A percentile compares a stretch with the other conserved stretches of the same genome.
Conservation (phyloP, 2,329 filamentous ascomycete genomes). For the Chalaropsis thielavioides region DNA sequence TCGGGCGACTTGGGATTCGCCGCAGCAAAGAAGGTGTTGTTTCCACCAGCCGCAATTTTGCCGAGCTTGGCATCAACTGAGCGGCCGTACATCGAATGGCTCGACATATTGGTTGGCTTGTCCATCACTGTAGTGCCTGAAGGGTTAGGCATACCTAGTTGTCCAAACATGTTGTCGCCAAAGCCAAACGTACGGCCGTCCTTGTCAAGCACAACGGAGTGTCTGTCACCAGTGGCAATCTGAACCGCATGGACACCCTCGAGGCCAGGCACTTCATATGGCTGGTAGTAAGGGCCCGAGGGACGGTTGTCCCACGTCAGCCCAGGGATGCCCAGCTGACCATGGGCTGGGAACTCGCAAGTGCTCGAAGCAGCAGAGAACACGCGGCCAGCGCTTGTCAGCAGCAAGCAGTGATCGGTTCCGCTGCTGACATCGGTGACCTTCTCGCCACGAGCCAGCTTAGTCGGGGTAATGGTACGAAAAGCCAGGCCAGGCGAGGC, state of each 20-base stretch:
- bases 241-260: constrained; percentile 57
- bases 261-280: constrained; percentile 61
- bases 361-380: constrained; percentile 78
- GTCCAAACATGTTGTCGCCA: constrained; percentile 83
- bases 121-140: constrained; percentile 33
- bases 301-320: constrained; percentile 68
- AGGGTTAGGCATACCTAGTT: constrained; percentile 69
- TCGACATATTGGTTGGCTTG: constrained; percentile 3
- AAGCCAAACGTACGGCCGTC: constrained; percentile 71
- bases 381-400: constrained; percentile 72
- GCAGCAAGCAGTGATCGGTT: constrained; percentile 69
- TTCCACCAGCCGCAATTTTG: constrained; percentile 64
- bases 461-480: constrained; percentile 51
- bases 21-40: constrained; percentile 71
- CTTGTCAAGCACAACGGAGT: constrained; percentile 65
- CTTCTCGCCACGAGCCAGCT: constrained; percentile 54
- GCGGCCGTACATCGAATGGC: constrained; percentile 12
- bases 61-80: constrained; percentile 1
- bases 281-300: constrained; percentile 61
- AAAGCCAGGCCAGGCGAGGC: constrained; percentile 44
- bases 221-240: constrained; percentile 73
- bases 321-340: constrained; percentile 77
- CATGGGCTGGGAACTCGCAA: constrained; percentile 61
- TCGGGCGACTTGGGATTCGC: constrained; percentile 34
- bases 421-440: constrained; percentile 63